Base-by-base conservation (phyloP, 106 monocot species). In the Agapanthus africanus region DNA sequence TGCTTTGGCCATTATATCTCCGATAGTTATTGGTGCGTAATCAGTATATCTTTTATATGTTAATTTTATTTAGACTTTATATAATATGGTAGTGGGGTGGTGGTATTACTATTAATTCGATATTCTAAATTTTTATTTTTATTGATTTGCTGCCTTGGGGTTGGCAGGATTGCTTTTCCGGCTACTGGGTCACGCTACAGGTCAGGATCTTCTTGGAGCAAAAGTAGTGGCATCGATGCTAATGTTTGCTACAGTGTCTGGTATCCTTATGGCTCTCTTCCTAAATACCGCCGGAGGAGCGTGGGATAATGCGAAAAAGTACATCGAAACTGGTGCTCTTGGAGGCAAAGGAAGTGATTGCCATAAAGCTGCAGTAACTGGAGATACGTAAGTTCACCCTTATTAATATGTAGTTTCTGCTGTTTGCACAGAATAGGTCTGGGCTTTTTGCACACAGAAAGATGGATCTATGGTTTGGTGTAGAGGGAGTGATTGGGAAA, bases 241-340 rank as follows among this genome's bases (percentile, higher is more conserved):
- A 25, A 97, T 97, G 97, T 97, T 97, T 83, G 97, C 91, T 3
- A 97, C 97, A n/a, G 97, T 99, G 11, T 14, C 90, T 42, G 97
- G 97, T 25, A 99, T 99, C 64, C 83, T 99, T 13, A 99, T 99
- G 97, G 97, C 97, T 66, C 82, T 99, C 67, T 99, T 99, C 74
- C 67, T 99, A 42, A 99, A 99, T 74, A 99, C 97, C 35, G 76
- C 97, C 62, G 97, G 97, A 31, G 97, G 97, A 57, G 97, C 97
- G 16, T 99, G 97, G 97, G 97, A 99, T 80, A 99, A 99, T 76
- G 97, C 97, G 4, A 99, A 99, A 71, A 99, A 99, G 23, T 99
- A 81, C 71, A 99, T 99, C 25, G 97, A 99, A 70, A 99, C 97
- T 73, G 97, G 97, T 57, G 91, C 87, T 46, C 90, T 90, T 42